Evolutionary conservation across 257 asterid species (phyloP).

Genomic region (Primulina eburnea): DNA sequence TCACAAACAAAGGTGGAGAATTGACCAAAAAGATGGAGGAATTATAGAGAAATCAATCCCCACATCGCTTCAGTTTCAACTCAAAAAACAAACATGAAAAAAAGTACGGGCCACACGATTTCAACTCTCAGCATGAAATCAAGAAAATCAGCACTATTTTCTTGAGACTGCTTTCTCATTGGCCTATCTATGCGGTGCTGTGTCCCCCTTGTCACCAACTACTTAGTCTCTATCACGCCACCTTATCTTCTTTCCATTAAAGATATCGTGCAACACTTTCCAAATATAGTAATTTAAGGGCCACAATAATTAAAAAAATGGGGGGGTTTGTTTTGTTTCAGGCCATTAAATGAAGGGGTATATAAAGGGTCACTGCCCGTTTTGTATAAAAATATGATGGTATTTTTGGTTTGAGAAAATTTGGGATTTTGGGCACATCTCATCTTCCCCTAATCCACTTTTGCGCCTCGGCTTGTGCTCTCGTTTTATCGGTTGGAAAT

Average conservation of each 20-base stretch:
- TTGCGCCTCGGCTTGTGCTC: conserved; percentile 13
- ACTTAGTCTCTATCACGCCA: conserved; percentile 39
- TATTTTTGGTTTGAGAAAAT: too few relatives aligned
- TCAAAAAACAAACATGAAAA: neutral
- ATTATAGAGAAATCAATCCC: neutral
- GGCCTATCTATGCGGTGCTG: conserved; percentile 47
- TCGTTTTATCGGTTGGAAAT: conserved; percentile 23
- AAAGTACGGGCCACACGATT: neutral
- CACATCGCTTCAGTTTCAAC: neutral
- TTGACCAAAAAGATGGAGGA: neutral
- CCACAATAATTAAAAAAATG: neutral
- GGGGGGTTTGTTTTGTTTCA: too few relatives aligned
- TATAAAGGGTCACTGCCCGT: too few relatives aligned
- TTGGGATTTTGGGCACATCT: conserved; percentile 12
- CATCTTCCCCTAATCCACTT: conserved; percentile 27
- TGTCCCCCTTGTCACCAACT: conserved; percentile 44
- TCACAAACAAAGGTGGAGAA: neutral
- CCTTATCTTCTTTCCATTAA: conserved; percentile 42
- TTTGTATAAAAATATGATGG: too few relatives aligned
- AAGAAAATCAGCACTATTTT: conserved; percentile 21
- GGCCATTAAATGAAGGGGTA: too few relatives aligned
- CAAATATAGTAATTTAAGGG: conserved; percentile 28
- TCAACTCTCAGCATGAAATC: conserved; percentile 25
- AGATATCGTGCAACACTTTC: conserved; percentile 28
- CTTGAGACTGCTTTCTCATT: conserved; percentile 38